Evolutionary conservation across 1,284 basidiomycete genomes (phyloP), one percentile per base, ranked within the genome.

Genomic region (Trichosporon sp.): DNA sequence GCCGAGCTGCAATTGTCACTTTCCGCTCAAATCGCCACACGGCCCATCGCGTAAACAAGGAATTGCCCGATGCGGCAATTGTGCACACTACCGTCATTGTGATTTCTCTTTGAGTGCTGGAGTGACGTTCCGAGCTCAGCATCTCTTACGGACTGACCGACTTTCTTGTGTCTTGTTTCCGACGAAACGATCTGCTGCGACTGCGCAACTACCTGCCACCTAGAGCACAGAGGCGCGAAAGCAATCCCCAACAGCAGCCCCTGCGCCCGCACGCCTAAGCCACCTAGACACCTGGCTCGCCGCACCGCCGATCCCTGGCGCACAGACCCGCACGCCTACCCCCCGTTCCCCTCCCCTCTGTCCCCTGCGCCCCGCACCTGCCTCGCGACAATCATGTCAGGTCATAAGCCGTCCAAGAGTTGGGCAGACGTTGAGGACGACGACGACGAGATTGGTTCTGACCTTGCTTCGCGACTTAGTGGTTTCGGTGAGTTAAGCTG

Each of bases 371-470:
- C 27, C 27, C 46, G 46, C 46, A 31, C 21, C 29, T 2, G 21
- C 29, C 13, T 52, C 37, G 27, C 56, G 5, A 29, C 21, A 9
- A 54, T 9, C 25, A 54, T 54, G 49, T 54, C 49, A n/a, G 25
- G 49, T 16, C 49, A 54, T 27, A 64, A 56, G 31, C 29, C 56
- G 7, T 46, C 58, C 59, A 69, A 64, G 59, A 68, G 72, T 52
- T 74, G 73, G 74, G 70, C 71, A 19, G 72, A 70, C 46, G 63
- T 65, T 27, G 70, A 71, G 19, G 65, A 69, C 29, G 73, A 73
- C 19, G 66, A 69, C 27, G 68, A 70, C 37, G n/a, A n/a, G n/a
- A 32, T 19, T 31, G 66, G 67, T 14, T 65, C 61, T 19, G 70
- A 69, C 36, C 65, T 70, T 21, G 27, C 63, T 6, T 60, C 46